phyloP scores from a whole-genome alignment of 164 flowering plant species.

The Vitis amurensis region DNA sequence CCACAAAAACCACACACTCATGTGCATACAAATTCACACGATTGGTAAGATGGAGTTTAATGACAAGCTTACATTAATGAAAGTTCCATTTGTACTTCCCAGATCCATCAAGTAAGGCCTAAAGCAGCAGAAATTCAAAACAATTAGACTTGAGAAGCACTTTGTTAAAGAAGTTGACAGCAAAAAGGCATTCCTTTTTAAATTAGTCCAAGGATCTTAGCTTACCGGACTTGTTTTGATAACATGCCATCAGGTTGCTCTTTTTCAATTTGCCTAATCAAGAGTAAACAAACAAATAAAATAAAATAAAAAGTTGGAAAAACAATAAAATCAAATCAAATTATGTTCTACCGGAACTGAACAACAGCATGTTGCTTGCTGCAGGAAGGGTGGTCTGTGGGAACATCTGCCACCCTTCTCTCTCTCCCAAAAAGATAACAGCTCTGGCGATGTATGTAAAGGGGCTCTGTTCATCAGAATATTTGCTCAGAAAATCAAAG shows the following conservation, averaged over 20 bases:
- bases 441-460: conserved; percentile 89
- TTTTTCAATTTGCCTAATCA: conserved; percentile 77
- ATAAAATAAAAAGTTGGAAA: conserved; percentile 4
- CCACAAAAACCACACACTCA: not conserved
- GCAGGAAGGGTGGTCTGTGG: conserved; percentile 98
- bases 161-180: not conserved
- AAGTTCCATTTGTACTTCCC: conserved; percentile 97
- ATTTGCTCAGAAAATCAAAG: not conserved
- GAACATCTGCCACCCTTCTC: conserved; percentile 91
- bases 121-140: conserved; percentile 6
- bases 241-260: conserved; percentile 83
- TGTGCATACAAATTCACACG: not conserved
- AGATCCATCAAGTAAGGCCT: conserved; percentile 98
- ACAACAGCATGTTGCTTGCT: conserved; percentile 99
- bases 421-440: conserved; percentile 98
- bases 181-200: not conserved
- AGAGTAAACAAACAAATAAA: conserved; percentile 10
- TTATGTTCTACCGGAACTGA: conserved; percentile 61
- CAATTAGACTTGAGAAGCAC: conserved; percentile 12
- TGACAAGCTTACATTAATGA: conserved; percentile 69
- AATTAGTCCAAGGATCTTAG: not conserved
- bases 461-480: conserved; percentile 62
- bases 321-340: conserved; percentile 6
- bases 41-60: not conserved
- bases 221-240: conserved; percentile 71